phyloP scores from a whole-genome alignment of 352 stramenopile genomes.

The Phytophthora hibernalis region DNA sequence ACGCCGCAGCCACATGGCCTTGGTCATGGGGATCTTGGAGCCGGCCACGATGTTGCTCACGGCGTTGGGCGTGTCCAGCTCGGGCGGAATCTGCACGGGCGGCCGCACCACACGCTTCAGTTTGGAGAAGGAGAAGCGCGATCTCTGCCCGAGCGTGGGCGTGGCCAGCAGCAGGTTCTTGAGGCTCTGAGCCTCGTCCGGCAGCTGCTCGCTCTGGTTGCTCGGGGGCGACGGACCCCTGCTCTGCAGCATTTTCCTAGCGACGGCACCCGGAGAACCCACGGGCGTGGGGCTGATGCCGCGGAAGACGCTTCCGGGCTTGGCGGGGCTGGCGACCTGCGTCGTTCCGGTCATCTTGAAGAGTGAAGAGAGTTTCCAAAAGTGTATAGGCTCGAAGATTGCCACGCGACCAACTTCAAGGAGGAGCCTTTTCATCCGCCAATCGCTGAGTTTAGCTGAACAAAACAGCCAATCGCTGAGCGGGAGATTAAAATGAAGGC shows the following conservation, averaged over 20 bases:
- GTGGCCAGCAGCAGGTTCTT: constrained; percentile 36
- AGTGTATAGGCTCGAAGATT: constrained; percentile 18
- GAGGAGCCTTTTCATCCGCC: constrained; percentile 6
- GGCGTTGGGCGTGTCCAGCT: constrained; percentile 41
- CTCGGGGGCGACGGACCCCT: constrained; percentile 8
- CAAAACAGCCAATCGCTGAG: neutral
- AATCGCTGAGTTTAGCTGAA: neutral
- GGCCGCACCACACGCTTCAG: constrained; percentile 50
- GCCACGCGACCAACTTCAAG: constrained; percentile 25
- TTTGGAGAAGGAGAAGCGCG: constrained; percentile 48
- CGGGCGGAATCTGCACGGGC: constrained; percentile 50
- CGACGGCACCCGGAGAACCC: constrained; percentile 13
- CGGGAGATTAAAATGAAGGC: neutral
- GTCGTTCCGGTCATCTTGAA: constrained; percentile 32
- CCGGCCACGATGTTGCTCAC: constrained; percentile 55
- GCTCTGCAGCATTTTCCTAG: constrained; percentile 38
- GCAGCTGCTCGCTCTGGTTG: constrained; percentile 17
- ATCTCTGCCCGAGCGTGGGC: constrained; percentile 13
- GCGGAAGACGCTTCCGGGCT: constrained; percentile 21
- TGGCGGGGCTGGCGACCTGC: constrained; percentile 3
- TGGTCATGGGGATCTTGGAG: constrained; percentile 58
- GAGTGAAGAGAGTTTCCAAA: constrained; percentile 16
- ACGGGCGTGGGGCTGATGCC: constrained; percentile 19
- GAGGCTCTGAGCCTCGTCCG: constrained; percentile 40
- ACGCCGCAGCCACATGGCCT: constrained; percentile 50